Base-by-base conservation (phyloP, 2,329 filamentous ascomycete species). In the Verruconis gallopava region DNA sequence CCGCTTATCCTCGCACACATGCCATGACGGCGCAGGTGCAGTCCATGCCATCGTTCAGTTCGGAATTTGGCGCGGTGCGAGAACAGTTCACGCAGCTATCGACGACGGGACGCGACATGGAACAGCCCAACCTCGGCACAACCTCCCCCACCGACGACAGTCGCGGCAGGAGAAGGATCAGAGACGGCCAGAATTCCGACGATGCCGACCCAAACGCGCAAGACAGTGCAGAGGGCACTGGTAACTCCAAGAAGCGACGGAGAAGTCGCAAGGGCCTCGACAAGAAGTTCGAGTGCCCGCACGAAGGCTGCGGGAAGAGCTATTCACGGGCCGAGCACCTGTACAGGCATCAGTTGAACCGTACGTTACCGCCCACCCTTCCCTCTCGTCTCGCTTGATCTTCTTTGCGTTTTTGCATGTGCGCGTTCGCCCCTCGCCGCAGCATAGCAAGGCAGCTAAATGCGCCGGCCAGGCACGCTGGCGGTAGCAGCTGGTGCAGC, bases 291-390 rank as follows among this genome's bases (percentile, higher is more conserved):
- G 53, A 62, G 54, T 98, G 91, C 57, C 79, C 81, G 4, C 77
- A 85, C 46, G 79, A 84, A 49, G 85, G 81, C 30, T 98, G 91
- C 54, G 88, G 85, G 32, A 98, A 95, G 69, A 93, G 81, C 57
- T 98, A 98, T 60, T 95, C 89, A 19, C 76, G 91, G 57, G 89
- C 91, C 5, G 91, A 96, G 63, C 91, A 98, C 67, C 68, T 98
- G 66, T 95, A 95, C 64, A 78, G 91, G 36, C 89, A 96, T 63
- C 88, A 96, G 64, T 66, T 96, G 51, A 98, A 98, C 58, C 91
- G 82, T 86, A 69, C 60, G 77, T 67, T n/a, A n/a, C n/a, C 17
- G 5, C 28, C 17, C 37, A 12, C 21, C 15, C 21, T 9, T 21
- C 19, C 9, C 20, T 11, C 12, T 17, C 15, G 15, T 37, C 9